Conservation (phyloP, 257 asterid species). For the Solanum phureja region DNA sequence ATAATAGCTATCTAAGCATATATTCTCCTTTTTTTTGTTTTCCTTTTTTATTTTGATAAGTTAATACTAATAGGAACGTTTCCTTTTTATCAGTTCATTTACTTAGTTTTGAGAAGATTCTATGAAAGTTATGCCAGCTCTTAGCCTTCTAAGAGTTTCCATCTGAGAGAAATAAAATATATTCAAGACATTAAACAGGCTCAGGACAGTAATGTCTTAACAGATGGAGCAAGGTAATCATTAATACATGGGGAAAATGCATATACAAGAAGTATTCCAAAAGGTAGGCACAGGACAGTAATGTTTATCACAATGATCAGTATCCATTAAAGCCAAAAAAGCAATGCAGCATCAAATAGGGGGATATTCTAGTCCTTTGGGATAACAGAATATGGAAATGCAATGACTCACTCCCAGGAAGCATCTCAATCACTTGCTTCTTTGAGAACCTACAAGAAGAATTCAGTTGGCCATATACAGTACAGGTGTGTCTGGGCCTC, state of each 20-base stretch:
- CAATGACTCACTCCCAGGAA: background rate
- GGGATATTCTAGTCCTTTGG: background rate
- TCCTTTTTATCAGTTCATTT: background rate
- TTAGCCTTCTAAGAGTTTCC: background rate
- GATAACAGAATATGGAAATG: background rate
- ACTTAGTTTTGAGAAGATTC: background rate
- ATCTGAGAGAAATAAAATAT: background rate
- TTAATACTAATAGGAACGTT: background rate
- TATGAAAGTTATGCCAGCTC: background rate
- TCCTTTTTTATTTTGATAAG: background rate
- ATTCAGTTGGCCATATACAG: background rate
- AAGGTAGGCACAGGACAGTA: background rate
- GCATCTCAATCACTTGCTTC: background rate
- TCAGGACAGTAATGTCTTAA: background rate
- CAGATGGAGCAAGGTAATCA: background rate
- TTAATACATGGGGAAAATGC: background rate
- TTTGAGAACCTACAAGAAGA: background rate
- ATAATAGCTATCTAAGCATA: background rate
- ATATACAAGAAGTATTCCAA: background rate
- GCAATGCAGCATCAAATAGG: background rate
- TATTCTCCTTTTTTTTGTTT: background rate
- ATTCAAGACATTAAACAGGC: background rate
- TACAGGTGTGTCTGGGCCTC: background rate
- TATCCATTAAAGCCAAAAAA: background rate
- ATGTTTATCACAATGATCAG: background rate